Base-by-base conservation (phyloP, 352 stramenopile genomes). In the Pythium chondricola region DNA sequence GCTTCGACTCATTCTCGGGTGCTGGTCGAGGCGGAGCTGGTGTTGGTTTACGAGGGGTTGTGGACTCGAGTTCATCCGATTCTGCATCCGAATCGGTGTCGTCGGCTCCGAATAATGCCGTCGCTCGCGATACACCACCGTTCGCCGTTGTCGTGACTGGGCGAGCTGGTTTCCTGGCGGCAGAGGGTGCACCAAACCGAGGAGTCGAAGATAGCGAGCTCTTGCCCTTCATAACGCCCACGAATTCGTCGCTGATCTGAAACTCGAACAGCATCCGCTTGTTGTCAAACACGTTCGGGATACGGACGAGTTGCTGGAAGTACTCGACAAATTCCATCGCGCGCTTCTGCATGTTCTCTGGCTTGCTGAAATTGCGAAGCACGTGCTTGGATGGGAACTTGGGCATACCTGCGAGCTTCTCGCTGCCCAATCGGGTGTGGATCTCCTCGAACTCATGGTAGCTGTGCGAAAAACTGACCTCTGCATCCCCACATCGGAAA, bases 321-420 rank as follows among this genome's bases (percentile, higher is more conserved):
- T 93, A 93, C 41, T 80, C 47, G 17, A 81, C 61, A 27, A 91
- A 78, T 43, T 93, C 82, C 40, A 87, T 71, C 2, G 72, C 82
- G n/a, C 82, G 77, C 61, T 89, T 93, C 52, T 85, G 66, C 74
- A 93, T 86, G 32, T 90, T 90, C 21, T 93, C 82, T 0, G 79
- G 73, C 46, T 93, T 93, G 13, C 61, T 84, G 43, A 83, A 85
- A 57, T 89, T 91, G 24, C 77, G 79, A 16, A 83, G 52, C 16
- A 67, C 61, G 38, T 93, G 79, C 46, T 89, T 93, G 0, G 79
- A 80, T 13, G 82, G 82, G 42, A 93, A 88, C 43, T 88, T 93
- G 2, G 79, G 82, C 25, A 89, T 54, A 14, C 42, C 43, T 6
- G 58, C 43, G 2, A 58, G 22, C 27, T 68, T 65, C 25, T 71